Evolutionary conservation across 1,139 yeast genomes (phyloP), one percentile per base, ranked within the genome.

Genomic region (Suhomyces choctaworum): DNA sequence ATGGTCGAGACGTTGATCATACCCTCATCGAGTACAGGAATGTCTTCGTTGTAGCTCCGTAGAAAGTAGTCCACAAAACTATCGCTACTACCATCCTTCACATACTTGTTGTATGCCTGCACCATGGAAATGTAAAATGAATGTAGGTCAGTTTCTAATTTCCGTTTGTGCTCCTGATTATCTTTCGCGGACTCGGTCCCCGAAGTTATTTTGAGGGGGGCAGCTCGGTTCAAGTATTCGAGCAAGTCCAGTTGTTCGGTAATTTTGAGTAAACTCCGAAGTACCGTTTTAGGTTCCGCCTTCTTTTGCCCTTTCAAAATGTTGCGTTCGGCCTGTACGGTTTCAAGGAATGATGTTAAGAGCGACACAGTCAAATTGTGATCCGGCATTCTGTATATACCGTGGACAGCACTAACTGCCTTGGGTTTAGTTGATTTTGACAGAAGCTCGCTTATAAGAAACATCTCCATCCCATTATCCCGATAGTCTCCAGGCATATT

Each of bases 1-100:
- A 83, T 72, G 0, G 92, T 83, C 0, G 85, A 77, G 2, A 79
- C 48, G 35, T 75, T 77, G 6, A 79, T 57, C 40, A 57, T 47
- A 16, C 59, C 54, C 2, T 53, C 56, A 12, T 62, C 42, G 36
- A 50, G 27, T 31, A 53, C 30, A 42, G 66, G 52, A 47, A 52
- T 51, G 23, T 74, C 74, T 12, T 74, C 79, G 40, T 62, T 61
- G 52, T 76, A 76, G 24, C 67, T 70, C 20, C 66, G 64, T 14
- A 80, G 46, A 45, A 80, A 70, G 40, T 48, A 58, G 15, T 55
- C 62, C 5, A 67, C 21, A 44, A 70, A 69, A 2, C 50, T 31
- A 4, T 51, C 60, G 7, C 45, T 50, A 4, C 32, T 29, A n/a
- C 36, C 44, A 3, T 34, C 31, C 11, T 31, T 29, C 12, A 16